Base-by-base conservation (phyloP, 73 alveolate genomes). In the Stentor coeruleus region DNA sequence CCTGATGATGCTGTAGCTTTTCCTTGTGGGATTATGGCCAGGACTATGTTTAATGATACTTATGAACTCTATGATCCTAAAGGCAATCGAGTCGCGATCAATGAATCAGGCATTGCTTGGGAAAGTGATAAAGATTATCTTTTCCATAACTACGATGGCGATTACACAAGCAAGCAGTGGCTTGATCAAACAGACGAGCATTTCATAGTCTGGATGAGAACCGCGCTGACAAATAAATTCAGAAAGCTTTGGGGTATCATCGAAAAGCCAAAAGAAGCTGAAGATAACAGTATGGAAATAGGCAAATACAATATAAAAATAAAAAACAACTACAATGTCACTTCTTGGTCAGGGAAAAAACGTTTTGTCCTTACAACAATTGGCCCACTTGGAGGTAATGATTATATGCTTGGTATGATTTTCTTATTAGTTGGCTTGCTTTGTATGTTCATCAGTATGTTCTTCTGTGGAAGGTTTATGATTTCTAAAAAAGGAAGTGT, bases 141-240 rank as follows among this genome's bases (percentile, higher is more conserved):
- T 20, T 66, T 66, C 39, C n/a, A 66, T 20, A 20, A 93, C 58
- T 59, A 26, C 11, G 15, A 66, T 66, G 79, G 33, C 1, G n/a
- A 66, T 15, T 66, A 31, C n/a, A 26, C 75, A 55, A 42, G 20
- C 28, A 82, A 59, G 3, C 87, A 89, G 74, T 94, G 97, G 98
- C 84, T 74, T 39, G 86, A 91, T 58, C 89, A 87, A 38, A 92
- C 6, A 26, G 35, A 92, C 90, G 97, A 95, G 33, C 98, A 91
- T 79, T 93, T 95, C 83, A 95, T 95, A 35, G 97, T 93, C 3
- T 95, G 99, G 99, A 95, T 95, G 98, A 93, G 97, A 82, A 95
- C 96, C 77, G 98, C 97, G 35, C 95, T 93, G 39, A 86, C 93
- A 76, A 95, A 96, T 3, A 89, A 89, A 76, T 95, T 95, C 88